Evolutionary conservation across 805 yeast genomes (phyloP).

Genomic region (Metschnikowia dekortorum): DNA sequence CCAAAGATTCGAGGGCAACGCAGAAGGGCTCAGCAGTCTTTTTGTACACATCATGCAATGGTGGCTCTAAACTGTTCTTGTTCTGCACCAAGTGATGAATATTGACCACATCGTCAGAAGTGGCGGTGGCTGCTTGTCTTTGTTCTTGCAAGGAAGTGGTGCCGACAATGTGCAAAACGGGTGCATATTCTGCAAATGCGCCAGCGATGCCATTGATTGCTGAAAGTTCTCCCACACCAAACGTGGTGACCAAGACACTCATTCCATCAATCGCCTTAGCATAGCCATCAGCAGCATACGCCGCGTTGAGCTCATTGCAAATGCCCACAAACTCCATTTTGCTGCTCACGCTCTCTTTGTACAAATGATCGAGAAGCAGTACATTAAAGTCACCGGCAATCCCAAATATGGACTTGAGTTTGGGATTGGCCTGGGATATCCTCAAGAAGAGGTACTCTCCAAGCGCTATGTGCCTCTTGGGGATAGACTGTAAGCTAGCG

Average conservation of each 20-base stretch:
- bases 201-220: constrained; percentile 83
- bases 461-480: constrained; percentile 37
- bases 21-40: constrained; percentile 56
- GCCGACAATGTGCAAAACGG: constrained; percentile 82
- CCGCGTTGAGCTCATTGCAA: constrained; percentile 86
- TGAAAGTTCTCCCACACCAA: constrained; percentile 86
- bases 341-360: constrained; percentile 39
- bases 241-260: constrained; percentile 68
- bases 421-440: constrained; percentile 49
- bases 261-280: constrained; percentile 54
- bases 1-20: constrained; percentile 43
- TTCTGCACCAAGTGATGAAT: constrained; percentile 61
- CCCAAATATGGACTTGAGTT: constrained; percentile 55
- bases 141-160: constrained; percentile 34
- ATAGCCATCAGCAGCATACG: constrained; percentile 89
- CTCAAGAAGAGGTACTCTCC: constrained; percentile 66
- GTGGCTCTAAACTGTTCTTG: constrained; percentile 42
- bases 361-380: constrained; percentile 62
- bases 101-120: constrained; percentile 18
- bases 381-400: constrained; percentile 79
- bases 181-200: constrained; percentile 75
- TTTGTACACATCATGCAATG: constrained; percentile 66
- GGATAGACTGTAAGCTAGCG: constrained; percentile 1
- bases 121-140: constrained; percentile 17
- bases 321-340: constrained; percentile 69